Evolutionary conservation across 495 filamentous ascomycete species (phyloP).

Genomic region (Lasiosphaeris hirsuta): DNA sequence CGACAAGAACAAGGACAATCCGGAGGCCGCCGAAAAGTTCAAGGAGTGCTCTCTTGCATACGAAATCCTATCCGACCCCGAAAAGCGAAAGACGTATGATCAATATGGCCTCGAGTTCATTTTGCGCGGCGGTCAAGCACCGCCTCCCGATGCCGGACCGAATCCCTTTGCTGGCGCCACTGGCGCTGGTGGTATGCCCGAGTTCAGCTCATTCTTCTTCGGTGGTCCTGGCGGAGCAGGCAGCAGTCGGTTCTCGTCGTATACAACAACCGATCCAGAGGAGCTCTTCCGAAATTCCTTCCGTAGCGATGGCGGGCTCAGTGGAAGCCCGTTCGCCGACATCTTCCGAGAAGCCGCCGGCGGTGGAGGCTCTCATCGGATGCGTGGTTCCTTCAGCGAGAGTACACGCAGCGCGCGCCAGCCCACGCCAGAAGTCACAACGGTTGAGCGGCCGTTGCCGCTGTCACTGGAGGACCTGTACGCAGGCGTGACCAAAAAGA

Average conservation of each 20-base stretch:
- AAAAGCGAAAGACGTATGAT: conserved; percentile 95
- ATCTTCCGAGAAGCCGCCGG: conserved; percentile 16
- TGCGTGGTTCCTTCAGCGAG: conserved; percentile 44
- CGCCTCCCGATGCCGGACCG: conserved; percentile 53
- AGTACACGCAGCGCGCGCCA: conserved; percentile 45
- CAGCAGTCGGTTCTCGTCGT: conserved; percentile 55
- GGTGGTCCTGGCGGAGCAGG: conserved; percentile 29
- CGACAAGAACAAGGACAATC: conserved; percentile 95
- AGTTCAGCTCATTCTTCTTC: conserved; percentile 27
- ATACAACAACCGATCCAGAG: conserved; percentile 74
- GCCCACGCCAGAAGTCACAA: conserved; percentile 79
- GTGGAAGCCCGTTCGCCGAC: conserved; percentile 21
- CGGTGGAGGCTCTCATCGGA: conserved; percentile 33
- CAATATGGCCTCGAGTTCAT: conserved; percentile 92
- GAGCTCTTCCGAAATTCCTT: conserved; percentile 83
- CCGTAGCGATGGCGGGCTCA: conserved; percentile 43
- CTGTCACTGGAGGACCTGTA: conserved; percentile 85
- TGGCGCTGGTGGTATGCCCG: conserved; percentile 37
- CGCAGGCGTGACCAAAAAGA: conserved; percentile 83
- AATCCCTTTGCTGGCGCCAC: conserved; percentile 49
- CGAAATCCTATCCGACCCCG: conserved; percentile 94
- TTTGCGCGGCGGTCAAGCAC: conserved; percentile 74
- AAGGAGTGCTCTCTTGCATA: conserved; percentile 96
- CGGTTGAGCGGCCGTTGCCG: conserved; percentile 78
- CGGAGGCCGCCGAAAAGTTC: conserved; percentile 80